These are phyloP conservation scores for Dothistroma septosporum DNA, from an alignment of 2,329 filamentous ascomycete genomes.

Conservation along the genomic window DNA sequence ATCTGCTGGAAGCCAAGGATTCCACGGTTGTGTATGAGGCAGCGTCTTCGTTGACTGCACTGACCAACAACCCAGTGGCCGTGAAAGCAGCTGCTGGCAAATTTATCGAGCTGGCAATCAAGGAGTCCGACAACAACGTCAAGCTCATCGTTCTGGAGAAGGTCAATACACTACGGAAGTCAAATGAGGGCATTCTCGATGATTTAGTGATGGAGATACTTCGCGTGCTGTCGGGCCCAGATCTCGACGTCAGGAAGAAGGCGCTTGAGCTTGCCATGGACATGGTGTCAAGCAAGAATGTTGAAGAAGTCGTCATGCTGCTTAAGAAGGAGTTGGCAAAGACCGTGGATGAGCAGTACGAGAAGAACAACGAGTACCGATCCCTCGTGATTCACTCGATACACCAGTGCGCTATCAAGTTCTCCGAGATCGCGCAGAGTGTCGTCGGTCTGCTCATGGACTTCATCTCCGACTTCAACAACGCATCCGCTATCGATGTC, in stretches of 20 bases:
- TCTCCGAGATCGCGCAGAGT: constrained; percentile 94
- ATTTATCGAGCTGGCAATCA: constrained; percentile 94
- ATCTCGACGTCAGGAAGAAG: constrained; percentile 92
- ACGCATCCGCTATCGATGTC: constrained; percentile 91
- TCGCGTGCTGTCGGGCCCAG: constrained; percentile 87
- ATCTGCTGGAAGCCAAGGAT: constrained; percentile 85
- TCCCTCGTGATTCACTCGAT: constrained; percentile 95
- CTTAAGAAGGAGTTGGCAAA: constrained; percentile 97
- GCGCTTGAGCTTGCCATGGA: constrained; percentile 85
- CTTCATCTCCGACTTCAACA: constrained; percentile 98
- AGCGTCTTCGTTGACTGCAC: constrained; percentile 84
- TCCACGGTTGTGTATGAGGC: constrained; percentile 98
- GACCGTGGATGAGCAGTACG: constrained; percentile 97
- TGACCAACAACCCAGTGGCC: constrained; percentile 94
- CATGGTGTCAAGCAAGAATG: constrained; percentile 98
- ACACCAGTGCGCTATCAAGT: constrained; percentile 97
- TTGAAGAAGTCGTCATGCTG: constrained; percentile 92
- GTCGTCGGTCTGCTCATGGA: constrained; percentile 98
- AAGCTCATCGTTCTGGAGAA: constrained; percentile 97
- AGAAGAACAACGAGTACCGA: constrained; percentile 95
- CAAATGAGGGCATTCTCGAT: constrained; percentile 86
- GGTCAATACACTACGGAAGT: constrained; percentile 79
- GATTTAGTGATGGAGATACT: constrained; percentile 97
- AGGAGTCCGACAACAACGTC: constrained; percentile 98
- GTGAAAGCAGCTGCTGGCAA: constrained; percentile 95